Evolutionary conservation across 257 asterid species (phyloP).

Genomic region (Hygrophila difformis): DNA sequence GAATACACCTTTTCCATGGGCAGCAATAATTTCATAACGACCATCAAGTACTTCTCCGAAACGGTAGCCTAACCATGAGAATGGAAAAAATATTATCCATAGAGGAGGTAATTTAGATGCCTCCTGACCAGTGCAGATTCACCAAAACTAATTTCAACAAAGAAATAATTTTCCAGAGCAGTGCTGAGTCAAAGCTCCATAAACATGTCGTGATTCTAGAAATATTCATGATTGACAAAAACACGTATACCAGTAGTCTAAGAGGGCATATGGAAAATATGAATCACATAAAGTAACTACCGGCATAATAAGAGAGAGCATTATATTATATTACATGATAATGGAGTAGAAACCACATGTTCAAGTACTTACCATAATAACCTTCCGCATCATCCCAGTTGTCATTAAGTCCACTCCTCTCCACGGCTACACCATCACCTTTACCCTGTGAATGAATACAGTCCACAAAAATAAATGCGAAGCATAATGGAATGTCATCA

Average conservation of each 20-base stretch:
- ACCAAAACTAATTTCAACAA: too few species aligned
- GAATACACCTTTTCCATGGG: slow-evolving; percentile 98
- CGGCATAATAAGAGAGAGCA: not conserved
- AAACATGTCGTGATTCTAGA: not conserved
- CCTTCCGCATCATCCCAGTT: slow-evolving; percentile 99
- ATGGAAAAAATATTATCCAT: too few species aligned
- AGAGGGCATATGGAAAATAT: too few species aligned
- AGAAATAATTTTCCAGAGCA: not conserved
- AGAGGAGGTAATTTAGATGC: not conserved
- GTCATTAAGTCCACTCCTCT: slow-evolving; percentile 71
- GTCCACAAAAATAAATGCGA: not conserved
- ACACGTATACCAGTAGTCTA: too few species aligned
- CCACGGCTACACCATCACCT: slow-evolving; percentile 67
- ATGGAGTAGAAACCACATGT: not conserved
- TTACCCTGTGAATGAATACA: slow-evolving; percentile 42
- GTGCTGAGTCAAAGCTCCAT: not conserved
- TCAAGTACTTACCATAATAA: slow-evolving; percentile 60
- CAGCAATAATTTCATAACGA: slow-evolving; percentile 88
- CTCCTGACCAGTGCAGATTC: too few species aligned
- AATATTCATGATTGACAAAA: too few species aligned
- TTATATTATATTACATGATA: too few species aligned
- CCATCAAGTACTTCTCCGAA: slow-evolving; percentile 93
- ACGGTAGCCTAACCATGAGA: slow-evolving; percentile 54
- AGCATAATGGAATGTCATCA: not conserved
- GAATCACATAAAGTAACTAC: not conserved